phyloP scores from a whole-genome alignment of 345 rosid genomes.

The Combretum micranthum region DNA sequence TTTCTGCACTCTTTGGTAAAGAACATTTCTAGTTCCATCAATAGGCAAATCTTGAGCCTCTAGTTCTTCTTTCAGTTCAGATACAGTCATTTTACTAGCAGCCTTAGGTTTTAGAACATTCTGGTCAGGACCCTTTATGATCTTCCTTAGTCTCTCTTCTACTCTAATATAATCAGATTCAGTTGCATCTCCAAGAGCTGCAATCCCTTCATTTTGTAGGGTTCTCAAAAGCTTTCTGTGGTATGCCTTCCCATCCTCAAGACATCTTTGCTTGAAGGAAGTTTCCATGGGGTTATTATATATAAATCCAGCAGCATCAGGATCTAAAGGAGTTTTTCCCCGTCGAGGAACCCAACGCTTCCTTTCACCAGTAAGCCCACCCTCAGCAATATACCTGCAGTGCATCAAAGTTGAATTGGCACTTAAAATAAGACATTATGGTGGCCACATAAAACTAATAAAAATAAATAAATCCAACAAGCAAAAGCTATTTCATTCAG shows the following conservation, averaged over 20 bases:
- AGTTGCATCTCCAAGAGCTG: slow-evolving; percentile 65
- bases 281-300: slow-evolving; percentile 87
- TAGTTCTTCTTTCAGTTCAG: slow-evolving; percentile 89
- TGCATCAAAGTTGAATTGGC: slow-evolving; percentile 8
- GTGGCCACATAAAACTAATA: neutral
- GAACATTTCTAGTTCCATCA: slow-evolving; percentile 97
- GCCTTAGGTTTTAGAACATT: slow-evolving; percentile 90
- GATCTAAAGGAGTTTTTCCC: slow-evolving; percentile 91
- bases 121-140: slow-evolving; percentile 73
- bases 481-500: neutral
- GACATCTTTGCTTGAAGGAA: slow-evolving; percentile 86
- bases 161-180: slow-evolving; percentile 81
- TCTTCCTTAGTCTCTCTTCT: slow-evolving; percentile 62
- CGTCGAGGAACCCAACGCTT: slow-evolving; percentile 98
- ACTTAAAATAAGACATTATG: neutral
- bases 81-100: slow-evolving; percentile 94
- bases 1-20: slow-evolving; percentile 97
- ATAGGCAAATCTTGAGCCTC: slow-evolving; percentile 92
- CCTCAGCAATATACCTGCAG: slow-evolving; percentile 76
- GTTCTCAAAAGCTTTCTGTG: slow-evolving; percentile 65
- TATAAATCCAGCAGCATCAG: slow-evolving; percentile 80
- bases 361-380: slow-evolving; percentile 96
- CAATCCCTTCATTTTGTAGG: slow-evolving; percentile 70
- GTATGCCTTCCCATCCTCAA: slow-evolving; percentile 68
- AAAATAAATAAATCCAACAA: neutral